These are phyloP conservation scores for Podaxis pistillaris DNA, from an alignment of 768 basidiomycete species.

Conservation along the genomic window DNA sequence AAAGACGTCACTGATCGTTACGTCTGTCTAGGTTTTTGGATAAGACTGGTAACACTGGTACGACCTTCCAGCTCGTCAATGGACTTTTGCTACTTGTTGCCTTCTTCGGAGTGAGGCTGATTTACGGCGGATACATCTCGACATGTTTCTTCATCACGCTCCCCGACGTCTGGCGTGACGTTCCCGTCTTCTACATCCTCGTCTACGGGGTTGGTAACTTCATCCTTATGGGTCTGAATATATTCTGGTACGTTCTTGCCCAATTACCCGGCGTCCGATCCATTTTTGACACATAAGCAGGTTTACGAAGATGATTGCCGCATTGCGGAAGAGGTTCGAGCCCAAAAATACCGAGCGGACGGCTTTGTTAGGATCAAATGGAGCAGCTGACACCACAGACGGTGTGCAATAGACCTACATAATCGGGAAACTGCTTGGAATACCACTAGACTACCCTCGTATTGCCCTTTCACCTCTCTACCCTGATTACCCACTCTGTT, in stretches of 20 bases:
- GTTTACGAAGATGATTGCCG: conserved; percentile 73
- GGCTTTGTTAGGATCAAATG: conserved; percentile 19
- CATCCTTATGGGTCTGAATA: conserved; percentile 70
- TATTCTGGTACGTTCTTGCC: conserved; percentile 60
- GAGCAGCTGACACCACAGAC: not conserved
- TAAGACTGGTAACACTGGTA: conserved; percentile 71
- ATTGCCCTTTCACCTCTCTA: not conserved
- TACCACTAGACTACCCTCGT: not conserved
- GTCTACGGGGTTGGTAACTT: conserved; percentile 61
- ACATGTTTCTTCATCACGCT: conserved; percentile 64
- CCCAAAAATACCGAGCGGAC: conserved; percentile 21
- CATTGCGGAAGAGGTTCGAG: conserved; percentile 61
- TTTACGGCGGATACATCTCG: conserved; percentile 66
- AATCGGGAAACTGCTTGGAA: not conserved
- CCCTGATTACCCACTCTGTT: not conserved
- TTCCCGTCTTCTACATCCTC: conserved; percentile 49
- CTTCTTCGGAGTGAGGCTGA: conserved; percentile 70
- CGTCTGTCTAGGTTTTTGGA: conserved; percentile 61
- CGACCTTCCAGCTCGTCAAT: conserved; percentile 66
- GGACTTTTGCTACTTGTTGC: conserved; percentile 61
- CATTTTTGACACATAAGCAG: conserved; percentile 30
- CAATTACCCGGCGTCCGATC: not conserved
- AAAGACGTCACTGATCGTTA: not conserved
- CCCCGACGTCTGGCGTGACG: conserved; percentile 47
- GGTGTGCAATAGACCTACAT: not conserved